phyloP scores from a whole-genome alignment of 2,329 filamentous ascomycete genomes.

The Ceratocystis colombiana region DNA sequence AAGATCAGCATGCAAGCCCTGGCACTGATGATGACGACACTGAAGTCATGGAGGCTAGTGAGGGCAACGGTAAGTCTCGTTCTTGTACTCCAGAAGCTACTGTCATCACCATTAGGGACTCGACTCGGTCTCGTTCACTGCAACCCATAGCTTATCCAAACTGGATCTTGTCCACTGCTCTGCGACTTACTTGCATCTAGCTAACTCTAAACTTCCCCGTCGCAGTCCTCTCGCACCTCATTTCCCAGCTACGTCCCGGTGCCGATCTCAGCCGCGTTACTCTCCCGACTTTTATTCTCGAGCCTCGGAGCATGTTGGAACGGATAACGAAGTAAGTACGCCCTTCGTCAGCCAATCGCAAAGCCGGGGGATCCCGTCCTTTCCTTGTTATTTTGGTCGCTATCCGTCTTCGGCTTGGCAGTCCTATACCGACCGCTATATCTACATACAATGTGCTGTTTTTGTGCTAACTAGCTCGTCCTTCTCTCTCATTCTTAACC shows the following conservation, averaged over 20 bases:
- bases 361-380: too few species aligned
- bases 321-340: conserved; percentile 82
- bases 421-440: not conserved
- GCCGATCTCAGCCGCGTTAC: conserved; percentile 92
- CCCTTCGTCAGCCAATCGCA: too few species aligned
- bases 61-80: conserved; percentile 69
- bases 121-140: not conserved
- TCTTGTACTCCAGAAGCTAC: not conserved
- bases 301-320: conserved; percentile 95
- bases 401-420: not conserved
- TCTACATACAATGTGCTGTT: not conserved
- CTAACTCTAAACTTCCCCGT: not conserved
- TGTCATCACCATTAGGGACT: not conserved
- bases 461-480: conserved; percentile 10
- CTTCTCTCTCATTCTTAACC: not conserved
- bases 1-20: conserved; percentile 43
- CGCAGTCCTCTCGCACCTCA: conserved; percentile 87
- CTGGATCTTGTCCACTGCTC: not conserved
- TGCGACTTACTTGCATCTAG: not conserved
- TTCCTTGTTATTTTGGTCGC: not conserved
- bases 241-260: conserved; percentile 88
- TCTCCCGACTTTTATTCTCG: conserved; percentile 92
- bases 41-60: conserved; percentile 75
- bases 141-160: not conserved
- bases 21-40: conserved; percentile 54